Evolutionary conservation across 2,329 filamentous ascomycete species (phyloP).

Genomic region (Pyricularia sp.): DNA sequence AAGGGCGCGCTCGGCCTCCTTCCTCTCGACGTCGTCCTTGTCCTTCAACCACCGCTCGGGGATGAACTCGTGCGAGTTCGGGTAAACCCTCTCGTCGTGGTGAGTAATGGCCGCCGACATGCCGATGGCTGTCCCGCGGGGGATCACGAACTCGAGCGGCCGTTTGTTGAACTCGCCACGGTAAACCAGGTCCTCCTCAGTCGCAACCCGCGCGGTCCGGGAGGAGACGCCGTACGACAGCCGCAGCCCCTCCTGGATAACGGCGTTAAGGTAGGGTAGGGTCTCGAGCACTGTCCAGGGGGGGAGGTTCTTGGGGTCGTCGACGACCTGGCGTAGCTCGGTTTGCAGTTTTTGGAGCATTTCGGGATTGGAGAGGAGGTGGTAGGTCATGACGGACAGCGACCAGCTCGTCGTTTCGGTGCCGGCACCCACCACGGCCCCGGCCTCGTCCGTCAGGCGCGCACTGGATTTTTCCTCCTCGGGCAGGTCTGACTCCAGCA

Average conservation of each 20-base stretch:
- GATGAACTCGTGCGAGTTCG: slow-evolving; percentile 25
- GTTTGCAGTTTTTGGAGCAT: slow-evolving; percentile 10
- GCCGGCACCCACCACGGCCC: slow-evolving; percentile 25
- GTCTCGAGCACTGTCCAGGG: slow-evolving; percentile 23
- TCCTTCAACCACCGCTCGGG: slow-evolving; percentile 31
- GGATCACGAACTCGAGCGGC: slow-evolving; percentile 20
- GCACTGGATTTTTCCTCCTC: slow-evolving; percentile 7
- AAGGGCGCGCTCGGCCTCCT: slow-evolving; percentile 23
- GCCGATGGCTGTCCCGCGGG: slow-evolving; percentile 25
- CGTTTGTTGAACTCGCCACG: not conserved
- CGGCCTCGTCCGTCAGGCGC: slow-evolving; percentile 26
- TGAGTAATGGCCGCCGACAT: slow-evolving; percentile 29
- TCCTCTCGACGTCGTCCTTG: slow-evolving; percentile 12
- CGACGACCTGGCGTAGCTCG: slow-evolving; percentile 17
- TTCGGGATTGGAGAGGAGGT: slow-evolving; percentile 16
- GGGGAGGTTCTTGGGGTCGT: slow-evolving; percentile 10
- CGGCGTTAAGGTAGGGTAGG: slow-evolving; percentile 24
- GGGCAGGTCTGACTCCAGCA: slow-evolving; percentile 26
- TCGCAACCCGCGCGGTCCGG: slow-evolving; percentile 12
- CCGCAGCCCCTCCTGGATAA: slow-evolving; percentile 15
- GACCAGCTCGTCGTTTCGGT: slow-evolving; percentile 25
- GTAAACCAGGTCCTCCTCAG: slow-evolving; percentile 14
- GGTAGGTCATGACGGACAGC: slow-evolving; percentile 18
- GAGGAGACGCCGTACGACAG: slow-evolving; percentile 12
- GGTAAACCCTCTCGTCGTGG: slow-evolving; percentile 25